phyloP scores from a whole-genome alignment of 2,329 filamentous ascomycete genomes.

The Aspergillus viridinutans region DNA sequence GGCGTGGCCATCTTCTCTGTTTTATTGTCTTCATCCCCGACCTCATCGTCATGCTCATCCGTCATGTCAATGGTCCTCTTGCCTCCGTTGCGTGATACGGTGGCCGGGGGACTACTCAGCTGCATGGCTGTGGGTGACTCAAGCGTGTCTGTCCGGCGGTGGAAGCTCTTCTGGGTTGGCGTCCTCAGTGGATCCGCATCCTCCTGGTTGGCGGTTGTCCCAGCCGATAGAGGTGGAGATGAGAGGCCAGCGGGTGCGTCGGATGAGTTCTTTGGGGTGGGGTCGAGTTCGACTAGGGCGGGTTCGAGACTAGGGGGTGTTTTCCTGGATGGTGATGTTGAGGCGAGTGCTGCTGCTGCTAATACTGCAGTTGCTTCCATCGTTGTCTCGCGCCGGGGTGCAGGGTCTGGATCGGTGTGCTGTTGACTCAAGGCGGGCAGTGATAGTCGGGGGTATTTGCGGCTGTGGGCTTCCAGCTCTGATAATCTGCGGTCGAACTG shows the following conservation, averaged over 20 bases:
- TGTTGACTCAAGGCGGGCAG: conserved; percentile 10
- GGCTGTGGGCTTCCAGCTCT: conserved; percentile 39
- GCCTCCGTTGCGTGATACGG: conserved; percentile 15
- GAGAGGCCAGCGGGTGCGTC: conserved; percentile 9
- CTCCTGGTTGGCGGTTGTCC: conserved; percentile 5
- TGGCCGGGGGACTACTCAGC: conserved; percentile 33
- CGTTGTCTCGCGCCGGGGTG: neutral
- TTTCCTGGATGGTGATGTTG: neutral
- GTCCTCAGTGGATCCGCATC: conserved; percentile 17
- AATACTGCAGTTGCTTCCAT: neutral
- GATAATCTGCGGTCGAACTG: conserved; percentile 39
- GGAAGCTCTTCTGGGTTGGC: conserved; percentile 15
- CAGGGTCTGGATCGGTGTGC: neutral
- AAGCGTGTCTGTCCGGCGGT: conserved; percentile 2
- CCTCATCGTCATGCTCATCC: neutral
- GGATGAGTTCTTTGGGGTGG: conserved; percentile 2
- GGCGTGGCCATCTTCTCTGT: conserved; percentile 9
- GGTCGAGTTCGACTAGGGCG: conserved; percentile 12
- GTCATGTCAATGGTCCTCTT: neutral
- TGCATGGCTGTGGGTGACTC: conserved; percentile 34
- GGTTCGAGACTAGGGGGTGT: conserved; percentile 11
- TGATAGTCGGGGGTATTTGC: conserved; percentile 30
- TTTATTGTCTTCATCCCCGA: neutral
- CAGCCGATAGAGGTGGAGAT: conserved; percentile 15
- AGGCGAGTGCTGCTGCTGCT: neutral